Percentiles rank a stretch among this genome's conserved stretches.
Conservation (phyloP, 1,284 basidiomycete genomes). For the Violaceomyces palustris region DNA sequence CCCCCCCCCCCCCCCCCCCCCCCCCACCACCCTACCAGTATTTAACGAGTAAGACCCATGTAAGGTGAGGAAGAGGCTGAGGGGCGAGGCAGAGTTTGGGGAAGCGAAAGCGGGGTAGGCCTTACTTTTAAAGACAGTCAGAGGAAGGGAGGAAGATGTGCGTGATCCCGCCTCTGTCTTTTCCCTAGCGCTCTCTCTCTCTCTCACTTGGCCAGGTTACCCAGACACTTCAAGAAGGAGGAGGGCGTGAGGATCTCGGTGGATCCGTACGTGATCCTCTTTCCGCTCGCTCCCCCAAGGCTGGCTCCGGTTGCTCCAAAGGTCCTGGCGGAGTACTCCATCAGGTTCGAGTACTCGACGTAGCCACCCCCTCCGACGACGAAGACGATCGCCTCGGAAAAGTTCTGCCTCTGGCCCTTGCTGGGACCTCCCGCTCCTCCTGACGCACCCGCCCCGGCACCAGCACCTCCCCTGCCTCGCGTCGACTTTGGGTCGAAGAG, state of each 20-base stretch:
- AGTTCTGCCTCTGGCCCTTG: constrained; percentile 59
- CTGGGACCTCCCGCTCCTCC: constrained; percentile 9
- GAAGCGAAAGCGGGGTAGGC: too few species aligned
- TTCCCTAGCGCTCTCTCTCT: not conserved
- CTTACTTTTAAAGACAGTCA: too few species aligned
- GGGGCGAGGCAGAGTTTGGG: too few species aligned
- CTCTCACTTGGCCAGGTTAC: constrained; percentile 17
- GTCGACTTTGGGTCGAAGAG: constrained; percentile 72
- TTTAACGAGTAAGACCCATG: too few species aligned
- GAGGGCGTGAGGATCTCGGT: constrained; percentile 90
- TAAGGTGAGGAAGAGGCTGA: too few species aligned
- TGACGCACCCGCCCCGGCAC: constrained; percentile 8
- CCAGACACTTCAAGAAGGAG: constrained; percentile 71
- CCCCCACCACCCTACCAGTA: too few species aligned
- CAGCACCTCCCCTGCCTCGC: constrained; percentile 17
- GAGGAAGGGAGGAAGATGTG: too few species aligned
- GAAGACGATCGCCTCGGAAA: constrained; percentile 83
- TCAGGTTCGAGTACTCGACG: constrained; percentile 90
- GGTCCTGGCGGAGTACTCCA: constrained; percentile 37
- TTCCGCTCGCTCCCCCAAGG: constrained; percentile 48
- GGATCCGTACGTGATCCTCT: constrained; percentile 81
- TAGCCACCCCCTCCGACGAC: constrained; percentile 94
- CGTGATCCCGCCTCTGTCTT: too few species aligned
- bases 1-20: too few species aligned
- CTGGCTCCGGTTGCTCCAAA: constrained; percentile 70